A percentile compares a stretch with the other conserved stretches of the same genome.
phyloP scores from a whole-genome alignment of 768 basidiomycete species.

The Ramaria rubella region DNA sequence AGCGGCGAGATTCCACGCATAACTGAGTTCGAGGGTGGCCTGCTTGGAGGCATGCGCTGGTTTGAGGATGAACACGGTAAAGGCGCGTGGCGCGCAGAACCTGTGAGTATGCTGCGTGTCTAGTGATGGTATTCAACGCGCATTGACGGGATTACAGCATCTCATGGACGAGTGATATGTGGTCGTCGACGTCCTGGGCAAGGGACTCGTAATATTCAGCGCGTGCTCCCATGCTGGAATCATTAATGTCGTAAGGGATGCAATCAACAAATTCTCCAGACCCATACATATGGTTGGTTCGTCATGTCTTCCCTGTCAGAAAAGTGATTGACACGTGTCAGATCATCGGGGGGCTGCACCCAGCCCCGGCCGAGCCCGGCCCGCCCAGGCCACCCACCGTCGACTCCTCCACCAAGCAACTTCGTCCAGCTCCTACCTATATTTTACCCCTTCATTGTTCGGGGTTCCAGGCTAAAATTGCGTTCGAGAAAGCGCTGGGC shows the following conservation, averaged over 20 bases:
- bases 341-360: constrained; percentile 79
- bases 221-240: constrained; percentile 84
- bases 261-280: constrained; percentile 49
- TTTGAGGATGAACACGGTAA: constrained; percentile 23
- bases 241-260: constrained; percentile 74
- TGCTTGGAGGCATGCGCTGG: constrained; percentile 66
- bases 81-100: constrained; percentile 37
- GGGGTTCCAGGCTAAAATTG: constrained; percentile 70
- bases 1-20: constrained; percentile 76
- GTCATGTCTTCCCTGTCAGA: background rate
- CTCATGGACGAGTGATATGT: constrained; percentile 83
- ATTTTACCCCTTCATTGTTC: constrained; percentile 83
- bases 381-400: constrained; percentile 64
- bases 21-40: constrained; percentile 60
- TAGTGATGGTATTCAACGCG: background rate
- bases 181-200: constrained; percentile 70
- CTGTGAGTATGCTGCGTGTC: constrained; percentile 26
- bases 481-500: constrained; percentile 61
- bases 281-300: constrained; percentile 69
- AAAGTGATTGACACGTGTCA: constrained; percentile 20
- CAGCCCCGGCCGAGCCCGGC: constrained; percentile 62
- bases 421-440: constrained; percentile 60
- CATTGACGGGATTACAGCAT: constrained; percentile 34
- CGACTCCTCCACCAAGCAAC: constrained; percentile 53
- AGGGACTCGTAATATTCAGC: constrained; percentile 78